Percentiles rank a stretch among this genome's conserved stretches.
These are phyloP conservation scores for Trapa bicornis DNA, from an alignment of 345 rosid genomes.

Conservation along the genomic window DNA sequence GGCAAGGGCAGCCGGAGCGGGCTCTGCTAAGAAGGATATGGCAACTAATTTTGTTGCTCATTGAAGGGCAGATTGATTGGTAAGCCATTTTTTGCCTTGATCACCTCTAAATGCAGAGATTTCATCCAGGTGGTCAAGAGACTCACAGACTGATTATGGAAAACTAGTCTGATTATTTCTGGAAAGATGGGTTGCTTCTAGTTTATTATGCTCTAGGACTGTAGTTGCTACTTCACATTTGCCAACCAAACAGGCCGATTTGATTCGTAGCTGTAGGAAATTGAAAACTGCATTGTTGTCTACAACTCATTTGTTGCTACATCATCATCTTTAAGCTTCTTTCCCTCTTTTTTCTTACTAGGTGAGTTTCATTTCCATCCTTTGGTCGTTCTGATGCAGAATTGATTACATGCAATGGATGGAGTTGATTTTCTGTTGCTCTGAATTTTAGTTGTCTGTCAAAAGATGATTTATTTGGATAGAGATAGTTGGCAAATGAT, in stretches of 20 bases:
- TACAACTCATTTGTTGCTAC: neutral
- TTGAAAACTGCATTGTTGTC: neutral
- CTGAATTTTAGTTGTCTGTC: too few species aligned
- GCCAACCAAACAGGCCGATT: neutral
- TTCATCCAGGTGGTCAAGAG: too few species aligned
- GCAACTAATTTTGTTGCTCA: neutral
- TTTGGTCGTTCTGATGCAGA: too few species aligned
- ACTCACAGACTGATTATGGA: neutral
- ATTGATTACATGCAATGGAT: too few species aligned
- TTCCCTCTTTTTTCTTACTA: too few species aligned
- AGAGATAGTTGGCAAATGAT: too few species aligned
- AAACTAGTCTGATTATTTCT: neutral
- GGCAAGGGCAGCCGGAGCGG: conserved; percentile 29
- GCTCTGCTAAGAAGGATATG: neutral
- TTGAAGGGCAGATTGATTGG: too few species aligned
- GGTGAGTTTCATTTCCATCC: too few species aligned
- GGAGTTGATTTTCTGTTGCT: too few species aligned
- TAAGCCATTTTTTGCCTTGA: neutral
- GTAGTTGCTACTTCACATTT: neutral
- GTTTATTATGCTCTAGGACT: neutral
- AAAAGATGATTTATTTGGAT: too few species aligned
- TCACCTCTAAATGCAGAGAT: neutral
- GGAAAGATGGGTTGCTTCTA: neutral
- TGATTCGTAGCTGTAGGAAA: conserved; percentile 1
- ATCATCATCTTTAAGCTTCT: neutral